Evolutionary conservation across 2,329 filamentous ascomycete genomes (phyloP).

Genomic region (Fusarium tuaranense): DNA sequence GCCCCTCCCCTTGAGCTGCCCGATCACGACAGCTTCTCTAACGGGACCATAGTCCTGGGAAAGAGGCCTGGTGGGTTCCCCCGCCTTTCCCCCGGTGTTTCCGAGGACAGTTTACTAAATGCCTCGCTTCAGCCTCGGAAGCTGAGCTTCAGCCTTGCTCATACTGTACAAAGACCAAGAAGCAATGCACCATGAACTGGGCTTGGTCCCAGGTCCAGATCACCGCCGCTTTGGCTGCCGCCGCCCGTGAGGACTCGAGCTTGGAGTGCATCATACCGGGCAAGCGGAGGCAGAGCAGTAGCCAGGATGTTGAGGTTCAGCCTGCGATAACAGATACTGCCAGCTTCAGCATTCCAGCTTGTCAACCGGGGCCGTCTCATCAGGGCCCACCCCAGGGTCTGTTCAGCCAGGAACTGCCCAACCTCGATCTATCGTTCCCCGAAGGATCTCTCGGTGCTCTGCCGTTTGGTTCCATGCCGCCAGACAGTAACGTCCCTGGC

Average conservation of each 20-base stretch:
- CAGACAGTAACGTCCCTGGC: not conserved
- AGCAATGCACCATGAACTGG: conserved; percentile 47
- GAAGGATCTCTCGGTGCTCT: not conserved
- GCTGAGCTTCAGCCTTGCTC: conserved; percentile 38
- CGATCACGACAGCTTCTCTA: conserved; percentile 6
- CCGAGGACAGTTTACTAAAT: not conserved
- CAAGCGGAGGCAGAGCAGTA: conserved; percentile 24
- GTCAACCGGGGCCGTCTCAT: not conserved
- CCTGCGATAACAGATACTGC: not conserved
- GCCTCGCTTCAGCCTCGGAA: conserved; percentile 5
- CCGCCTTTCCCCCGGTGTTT: not conserved
- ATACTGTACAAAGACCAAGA: conserved; percentile 48
- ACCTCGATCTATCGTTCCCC: not conserved
- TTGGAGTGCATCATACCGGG: not conserved
- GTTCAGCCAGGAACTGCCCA: not conserved
- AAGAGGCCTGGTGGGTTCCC: conserved; percentile 28
- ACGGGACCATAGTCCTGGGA: conserved; percentile 3
- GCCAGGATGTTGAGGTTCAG: not conserved
- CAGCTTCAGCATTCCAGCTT: not conserved
- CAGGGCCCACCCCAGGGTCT: not conserved
- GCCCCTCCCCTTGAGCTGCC: conserved; percentile 32
- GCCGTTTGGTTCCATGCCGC: not conserved
- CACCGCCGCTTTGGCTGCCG: conserved; percentile 22
- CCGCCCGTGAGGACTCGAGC: conserved; percentile 1
- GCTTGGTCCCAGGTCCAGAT: conserved; percentile 28